These are phyloP conservation scores for Umbelopsis sp. DNA, from an alignment of 192 early-diverging fungal species.

Conservation along the genomic window DNA sequence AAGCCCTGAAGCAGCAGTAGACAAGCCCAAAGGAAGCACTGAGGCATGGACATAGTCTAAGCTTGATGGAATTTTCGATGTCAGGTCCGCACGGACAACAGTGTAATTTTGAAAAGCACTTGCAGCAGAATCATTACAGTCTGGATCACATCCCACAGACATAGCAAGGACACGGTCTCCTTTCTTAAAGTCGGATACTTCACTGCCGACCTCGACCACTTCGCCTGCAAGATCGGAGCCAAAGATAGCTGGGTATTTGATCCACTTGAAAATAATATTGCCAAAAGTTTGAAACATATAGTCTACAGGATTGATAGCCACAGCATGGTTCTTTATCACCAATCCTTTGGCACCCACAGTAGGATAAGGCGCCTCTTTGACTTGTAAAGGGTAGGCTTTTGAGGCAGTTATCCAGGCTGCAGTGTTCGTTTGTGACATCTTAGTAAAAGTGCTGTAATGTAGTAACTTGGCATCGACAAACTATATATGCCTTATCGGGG, in stretches of 20 bases:
- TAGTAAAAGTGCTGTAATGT: too few species aligned
- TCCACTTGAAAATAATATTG: too few species aligned
- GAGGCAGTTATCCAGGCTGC: background rate
- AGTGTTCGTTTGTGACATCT: background rate
- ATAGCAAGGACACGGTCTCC: slow-evolving; percentile 56
- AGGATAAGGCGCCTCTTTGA: background rate
- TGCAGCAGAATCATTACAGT: slow-evolving; percentile 16
- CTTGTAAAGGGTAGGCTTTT: background rate
- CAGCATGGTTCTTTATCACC: slow-evolving; percentile 9
- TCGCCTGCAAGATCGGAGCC: slow-evolving; percentile 9
- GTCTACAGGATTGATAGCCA: slow-evolving; percentile 16
- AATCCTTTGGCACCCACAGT: background rate
- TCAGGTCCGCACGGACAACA: background rate
- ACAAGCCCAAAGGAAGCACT: slow-evolving; percentile 51
- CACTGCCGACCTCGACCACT: background rate
- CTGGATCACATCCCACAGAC: slow-evolving; percentile 38
- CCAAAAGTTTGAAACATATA: too few species aligned
- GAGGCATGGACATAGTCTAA: slow-evolving; percentile 48
- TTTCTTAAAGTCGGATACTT: slow-evolving; percentile 39
- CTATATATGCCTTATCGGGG: too few species aligned
- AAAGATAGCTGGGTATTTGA: background rate
- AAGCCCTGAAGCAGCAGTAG: slow-evolving; percentile 54
- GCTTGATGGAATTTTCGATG: slow-evolving; percentile 19
- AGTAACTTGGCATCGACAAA: too few species aligned
- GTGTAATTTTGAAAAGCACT: slow-evolving; percentile 4